Evolutionary conservation across 2,329 filamentous ascomycete genomes (phyloP).

Genomic region (Scytalidium lignicola): DNA sequence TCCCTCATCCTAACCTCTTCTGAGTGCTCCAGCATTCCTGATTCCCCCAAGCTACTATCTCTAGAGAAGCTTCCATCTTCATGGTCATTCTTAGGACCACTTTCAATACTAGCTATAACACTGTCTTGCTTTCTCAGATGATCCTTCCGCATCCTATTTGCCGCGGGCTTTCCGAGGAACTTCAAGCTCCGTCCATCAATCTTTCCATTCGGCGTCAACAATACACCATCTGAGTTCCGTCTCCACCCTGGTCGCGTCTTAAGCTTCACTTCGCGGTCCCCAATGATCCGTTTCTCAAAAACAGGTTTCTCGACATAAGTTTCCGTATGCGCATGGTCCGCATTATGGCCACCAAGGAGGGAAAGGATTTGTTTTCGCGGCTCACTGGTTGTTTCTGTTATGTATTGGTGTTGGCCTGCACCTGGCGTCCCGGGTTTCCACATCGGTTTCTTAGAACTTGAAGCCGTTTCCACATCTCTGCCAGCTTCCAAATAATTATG

Average conservation of each 20-base stretch:
- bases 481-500: neutral
- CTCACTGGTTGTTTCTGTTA: neutral
- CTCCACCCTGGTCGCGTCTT: neutral
- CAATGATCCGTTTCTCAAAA: neutral
- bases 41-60: no score
- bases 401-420: neutral
- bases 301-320: neutral
- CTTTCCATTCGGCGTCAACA: slow-evolving; percentile 6
- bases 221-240: slow-evolving; percentile 3
- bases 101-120: slow-evolving; percentile 4
- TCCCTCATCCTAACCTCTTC: neutral
- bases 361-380: neutral
- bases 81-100: neutral
- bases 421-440: neutral
- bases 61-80: neutral
- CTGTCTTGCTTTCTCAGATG: neutral
- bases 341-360: neutral
- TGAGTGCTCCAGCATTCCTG: no score
- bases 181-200: slow-evolving; percentile 5
- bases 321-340: neutral
- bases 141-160: neutral
- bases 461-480: neutral
- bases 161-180: neutral
- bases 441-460: neutral
- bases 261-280: neutral